Evolutionary conservation across 2,329 filamentous ascomycete species (phyloP).

Genomic region (Neodidymelliopsis sp.): DNA sequence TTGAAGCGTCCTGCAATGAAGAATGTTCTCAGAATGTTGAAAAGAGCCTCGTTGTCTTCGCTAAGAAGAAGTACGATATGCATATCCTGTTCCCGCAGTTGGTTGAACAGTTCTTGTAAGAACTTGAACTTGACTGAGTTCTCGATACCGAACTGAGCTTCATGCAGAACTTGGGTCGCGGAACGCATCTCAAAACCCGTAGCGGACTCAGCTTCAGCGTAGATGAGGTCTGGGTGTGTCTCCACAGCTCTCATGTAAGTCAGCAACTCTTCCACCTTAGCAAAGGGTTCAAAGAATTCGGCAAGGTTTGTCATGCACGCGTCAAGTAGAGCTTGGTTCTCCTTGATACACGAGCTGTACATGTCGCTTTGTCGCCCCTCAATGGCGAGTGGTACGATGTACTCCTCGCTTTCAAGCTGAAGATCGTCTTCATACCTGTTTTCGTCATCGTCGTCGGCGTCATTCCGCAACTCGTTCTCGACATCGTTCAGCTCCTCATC

Average conservation of each 20-base stretch:
- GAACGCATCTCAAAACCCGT: constrained; percentile 10
- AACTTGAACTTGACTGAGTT: constrained; percentile 47
- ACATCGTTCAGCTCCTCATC: constrained; percentile 31
- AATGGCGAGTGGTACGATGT: constrained; percentile 43
- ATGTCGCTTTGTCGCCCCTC: constrained; percentile 39
- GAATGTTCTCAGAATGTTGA: constrained; percentile 38
- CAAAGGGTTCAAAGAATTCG: constrained; percentile 21
- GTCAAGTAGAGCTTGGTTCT: constrained; percentile 29
- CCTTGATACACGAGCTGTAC: constrained; percentile 31
- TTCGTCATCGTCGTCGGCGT: constrained; percentile 24
- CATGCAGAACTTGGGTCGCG: constrained; percentile 29
- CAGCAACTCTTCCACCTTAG: constrained; percentile 28
- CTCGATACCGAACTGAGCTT: constrained; percentile 37
- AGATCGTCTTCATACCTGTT: constrained; percentile 41
- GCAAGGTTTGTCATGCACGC: constrained; percentile 23
- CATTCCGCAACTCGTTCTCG: neutral
- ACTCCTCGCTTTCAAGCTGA: constrained; percentile 37
- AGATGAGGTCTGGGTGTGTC: constrained; percentile 43
- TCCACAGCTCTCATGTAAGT: constrained; percentile 37
- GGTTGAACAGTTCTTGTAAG: constrained; percentile 32
- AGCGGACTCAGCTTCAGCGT: constrained; percentile 26
- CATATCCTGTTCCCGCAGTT: constrained; percentile 28
- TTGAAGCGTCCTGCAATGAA: constrained; percentile 32
- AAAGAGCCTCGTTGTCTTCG: constrained; percentile 30
- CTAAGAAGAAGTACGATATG: constrained; percentile 42